Evolutionary conservation across 345 rosid species (phyloP).

Genomic region (Gossypium arboreum): DNA sequence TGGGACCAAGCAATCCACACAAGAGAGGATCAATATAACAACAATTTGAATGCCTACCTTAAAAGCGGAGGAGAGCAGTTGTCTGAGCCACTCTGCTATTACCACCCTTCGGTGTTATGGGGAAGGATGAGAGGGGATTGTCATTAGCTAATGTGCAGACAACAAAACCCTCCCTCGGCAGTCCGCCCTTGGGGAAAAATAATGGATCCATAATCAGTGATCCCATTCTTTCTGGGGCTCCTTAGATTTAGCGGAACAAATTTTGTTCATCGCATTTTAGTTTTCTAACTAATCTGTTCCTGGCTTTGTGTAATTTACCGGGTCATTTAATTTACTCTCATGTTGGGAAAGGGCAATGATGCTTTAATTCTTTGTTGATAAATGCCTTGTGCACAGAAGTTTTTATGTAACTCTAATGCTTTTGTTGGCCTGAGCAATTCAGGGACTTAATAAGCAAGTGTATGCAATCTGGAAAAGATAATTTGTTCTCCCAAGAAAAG

Average conservation of each 20-base stretch:
- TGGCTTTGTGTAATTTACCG: not conserved
- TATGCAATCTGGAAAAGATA: no score
- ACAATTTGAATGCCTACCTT: constrained; percentile 56
- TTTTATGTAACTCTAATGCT: not conserved
- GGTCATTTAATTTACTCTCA: not conserved
- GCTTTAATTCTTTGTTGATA: not conserved
- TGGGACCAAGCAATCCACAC: constrained; percentile 10
- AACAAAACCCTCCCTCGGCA: constrained; percentile 73
- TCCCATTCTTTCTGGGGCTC: constrained; percentile 59
- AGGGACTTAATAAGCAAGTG: not conserved
- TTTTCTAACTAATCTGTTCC: not conserved
- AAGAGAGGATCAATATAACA: constrained; percentile 48
- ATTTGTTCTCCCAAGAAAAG: not conserved
- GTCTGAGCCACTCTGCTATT: constrained; percentile 45
- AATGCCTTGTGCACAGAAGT: not conserved
- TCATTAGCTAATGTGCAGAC: constrained; percentile 35
- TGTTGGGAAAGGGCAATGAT: constrained; percentile 10
- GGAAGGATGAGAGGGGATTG: constrained; percentile 37
- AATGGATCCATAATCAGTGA: constrained; percentile 40
- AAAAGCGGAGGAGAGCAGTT: constrained; percentile 41
- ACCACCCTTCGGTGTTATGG: constrained; percentile 32
- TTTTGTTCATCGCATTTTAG: constrained; percentile 7
- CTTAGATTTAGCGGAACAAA: constrained; percentile 29
- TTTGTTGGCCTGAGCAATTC: not conserved
- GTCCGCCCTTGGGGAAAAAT: constrained; percentile 59